Evolutionary conservation across 2,329 filamentous ascomycete species (phyloP).

Genomic region (Microcyclosporella mali): DNA sequence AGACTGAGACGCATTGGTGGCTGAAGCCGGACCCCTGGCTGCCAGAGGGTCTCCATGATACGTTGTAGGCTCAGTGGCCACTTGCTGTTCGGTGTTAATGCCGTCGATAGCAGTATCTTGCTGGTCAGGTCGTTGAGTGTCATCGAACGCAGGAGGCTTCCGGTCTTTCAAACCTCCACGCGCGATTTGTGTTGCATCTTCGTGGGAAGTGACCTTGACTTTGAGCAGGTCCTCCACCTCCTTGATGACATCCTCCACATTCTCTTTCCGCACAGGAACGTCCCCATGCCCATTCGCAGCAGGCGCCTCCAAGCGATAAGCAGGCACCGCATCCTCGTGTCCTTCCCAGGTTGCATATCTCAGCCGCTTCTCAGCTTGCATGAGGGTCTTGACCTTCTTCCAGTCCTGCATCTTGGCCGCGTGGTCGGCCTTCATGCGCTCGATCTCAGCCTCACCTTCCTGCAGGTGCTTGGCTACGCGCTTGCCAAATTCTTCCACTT

Average conservation of each 20-base stretch:
- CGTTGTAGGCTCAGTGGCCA: conserved; percentile 3
- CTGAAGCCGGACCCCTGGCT: conserved; percentile 1
- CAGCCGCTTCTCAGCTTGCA: conserved; percentile 69
- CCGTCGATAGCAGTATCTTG: conserved; percentile 9
- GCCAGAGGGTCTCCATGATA: conserved; percentile 11
- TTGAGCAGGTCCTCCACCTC: conserved; percentile 68
- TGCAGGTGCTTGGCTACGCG: conserved; percentile 67
- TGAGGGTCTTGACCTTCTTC: conserved; percentile 62
- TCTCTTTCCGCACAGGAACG: conserved; percentile 37
- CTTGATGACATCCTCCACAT: conserved; percentile 65
- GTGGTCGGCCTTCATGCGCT: conserved; percentile 75
- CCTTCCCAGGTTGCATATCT: conserved; percentile 55
- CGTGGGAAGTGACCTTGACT: conserved; percentile 49
- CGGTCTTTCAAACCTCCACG: conserved; percentile 33
- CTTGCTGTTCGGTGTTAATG: conserved; percentile 7
- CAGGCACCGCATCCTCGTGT: conserved; percentile 26
- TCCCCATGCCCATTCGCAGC: conserved; percentile 31
- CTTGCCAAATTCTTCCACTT: conserved; percentile 77
- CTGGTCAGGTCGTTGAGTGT: conserved; percentile 7
- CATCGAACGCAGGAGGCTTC: conserved; percentile 14
- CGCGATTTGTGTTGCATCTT: conserved; percentile 25
- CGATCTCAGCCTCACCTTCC: conserved; percentile 72
- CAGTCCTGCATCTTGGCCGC: conserved; percentile 69
- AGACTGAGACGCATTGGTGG: conserved; percentile 2
- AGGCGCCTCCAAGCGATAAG: conserved; percentile 45